Percentiles rank a stretch among this genome's conserved stretches.
phyloP scores from a whole-genome alignment of 805 yeast species.

The Saccharomycopsis microspora region DNA sequence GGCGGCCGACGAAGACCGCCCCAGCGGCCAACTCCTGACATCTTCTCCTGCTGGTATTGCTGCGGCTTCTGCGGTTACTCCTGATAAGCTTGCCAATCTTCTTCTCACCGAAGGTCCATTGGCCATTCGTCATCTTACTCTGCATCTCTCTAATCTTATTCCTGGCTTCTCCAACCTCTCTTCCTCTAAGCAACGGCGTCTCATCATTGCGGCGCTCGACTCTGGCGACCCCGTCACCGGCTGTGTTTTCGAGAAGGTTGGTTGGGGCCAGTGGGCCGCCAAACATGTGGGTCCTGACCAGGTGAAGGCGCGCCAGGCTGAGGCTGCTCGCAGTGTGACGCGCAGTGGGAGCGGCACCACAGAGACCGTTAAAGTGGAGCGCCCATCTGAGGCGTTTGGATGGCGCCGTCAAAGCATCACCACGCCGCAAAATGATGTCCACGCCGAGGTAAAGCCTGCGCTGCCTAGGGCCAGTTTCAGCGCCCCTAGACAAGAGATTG shows the following conservation, averaged over 20 bases:
- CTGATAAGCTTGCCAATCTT: conserved; percentile 60
- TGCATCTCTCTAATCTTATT: conserved; percentile 62
- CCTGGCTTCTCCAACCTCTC: conserved; percentile 72
- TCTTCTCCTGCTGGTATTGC: conserved; percentile 83
- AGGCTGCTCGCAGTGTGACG: background rate
- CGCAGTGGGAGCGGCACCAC: conserved; percentile 4
- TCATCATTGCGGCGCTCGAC: conserved; percentile 84
- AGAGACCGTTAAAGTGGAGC: conserved; percentile 6
- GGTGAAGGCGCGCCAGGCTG: conserved; percentile 19
- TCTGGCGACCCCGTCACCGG: conserved; percentile 41
- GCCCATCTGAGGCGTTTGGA: conserved; percentile 15
- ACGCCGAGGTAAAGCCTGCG: conserved; percentile 19
- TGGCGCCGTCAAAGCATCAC: conserved; percentile 16
- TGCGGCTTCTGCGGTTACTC: conserved; percentile 78
- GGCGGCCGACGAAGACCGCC: conserved; percentile 1
- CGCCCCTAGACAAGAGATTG: conserved; percentile 20
- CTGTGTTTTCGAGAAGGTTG: conserved; percentile 80
- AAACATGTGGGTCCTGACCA: conserved; percentile 31
- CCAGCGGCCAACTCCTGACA: conserved; percentile 39
- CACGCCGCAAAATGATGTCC: conserved; percentile 13
- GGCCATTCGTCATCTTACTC: conserved; percentile 83
- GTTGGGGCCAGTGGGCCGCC: conserved; percentile 98
- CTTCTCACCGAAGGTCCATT: conserved; percentile 70
- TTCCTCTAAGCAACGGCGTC: conserved; percentile 77
- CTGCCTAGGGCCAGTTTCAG: conserved; percentile 13